Evolutionary conservation across 176 grass and related monocot species (phyloP).

Genomic region (Pontederia paniculata): DNA sequence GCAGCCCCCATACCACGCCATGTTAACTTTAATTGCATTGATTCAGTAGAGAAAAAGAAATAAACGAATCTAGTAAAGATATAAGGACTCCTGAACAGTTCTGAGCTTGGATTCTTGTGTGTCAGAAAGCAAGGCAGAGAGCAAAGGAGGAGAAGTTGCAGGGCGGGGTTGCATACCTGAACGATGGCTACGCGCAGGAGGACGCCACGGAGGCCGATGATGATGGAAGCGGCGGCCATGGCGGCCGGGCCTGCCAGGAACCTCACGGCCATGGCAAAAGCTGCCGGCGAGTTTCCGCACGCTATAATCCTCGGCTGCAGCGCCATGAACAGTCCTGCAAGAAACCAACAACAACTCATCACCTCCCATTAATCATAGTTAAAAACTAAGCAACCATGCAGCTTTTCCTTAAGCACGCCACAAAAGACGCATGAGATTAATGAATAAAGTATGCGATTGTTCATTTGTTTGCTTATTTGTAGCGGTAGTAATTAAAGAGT

Average conservation of each 20-base stretch:
- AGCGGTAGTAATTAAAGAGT: too few relatives aligned
- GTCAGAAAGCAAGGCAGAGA: too few relatives aligned
- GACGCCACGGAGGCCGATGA: constrained; percentile 72
- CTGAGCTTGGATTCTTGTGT: too few relatives aligned
- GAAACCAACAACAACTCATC: not conserved
- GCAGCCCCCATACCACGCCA: too few relatives aligned
- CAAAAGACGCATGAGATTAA: too few relatives aligned
- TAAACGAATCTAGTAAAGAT: too few relatives aligned
- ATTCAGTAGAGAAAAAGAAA: not conserved
- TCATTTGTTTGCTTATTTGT: too few relatives aligned
- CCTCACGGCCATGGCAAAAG: constrained; percentile 81
- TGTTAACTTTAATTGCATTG: not conserved
- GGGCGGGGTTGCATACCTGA: constrained; percentile 38
- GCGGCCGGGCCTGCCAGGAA: constrained; percentile 76
- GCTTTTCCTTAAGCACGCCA: too few relatives aligned
- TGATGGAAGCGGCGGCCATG: constrained; percentile 79
- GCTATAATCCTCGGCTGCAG: constrained; percentile 97
- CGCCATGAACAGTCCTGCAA: constrained; percentile 98
- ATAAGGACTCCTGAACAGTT: too few relatives aligned
- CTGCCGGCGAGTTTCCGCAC: constrained; percentile 71
- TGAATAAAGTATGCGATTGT: too few relatives aligned
- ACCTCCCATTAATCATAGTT: not conserved
- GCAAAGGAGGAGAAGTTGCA: too few relatives aligned
- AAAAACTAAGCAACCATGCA: too few relatives aligned
- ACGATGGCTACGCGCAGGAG: constrained; percentile 93